Evolutionary conservation across 2,329 filamentous ascomycete genomes (phyloP).

Genomic region (Colletotrichum lentis): DNA sequence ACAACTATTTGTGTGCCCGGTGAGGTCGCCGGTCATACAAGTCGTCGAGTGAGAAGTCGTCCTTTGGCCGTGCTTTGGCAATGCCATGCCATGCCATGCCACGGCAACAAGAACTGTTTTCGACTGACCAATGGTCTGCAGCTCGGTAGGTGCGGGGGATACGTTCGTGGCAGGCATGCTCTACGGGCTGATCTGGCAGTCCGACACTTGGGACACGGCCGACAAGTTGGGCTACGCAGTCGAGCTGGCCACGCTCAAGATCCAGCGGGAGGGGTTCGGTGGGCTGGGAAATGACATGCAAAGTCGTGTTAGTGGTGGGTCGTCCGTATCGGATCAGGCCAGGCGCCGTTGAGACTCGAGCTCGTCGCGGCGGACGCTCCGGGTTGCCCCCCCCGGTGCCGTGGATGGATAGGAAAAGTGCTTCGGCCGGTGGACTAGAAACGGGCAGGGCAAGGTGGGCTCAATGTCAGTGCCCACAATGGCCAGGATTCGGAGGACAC

Average conservation of each 20-base stretch:
- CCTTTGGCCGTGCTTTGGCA: constrained; percentile 4
- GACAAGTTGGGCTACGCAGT: constrained; percentile 68
- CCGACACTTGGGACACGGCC: constrained; percentile 57
- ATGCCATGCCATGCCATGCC: neutral
- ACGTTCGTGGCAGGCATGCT: constrained; percentile 78
- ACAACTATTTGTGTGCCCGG: constrained; percentile 53
- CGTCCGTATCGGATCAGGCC: constrained; percentile 34
- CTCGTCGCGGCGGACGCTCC: constrained; percentile 20
- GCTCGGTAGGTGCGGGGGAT: constrained; percentile 77
- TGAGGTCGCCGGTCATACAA: constrained; percentile 48
- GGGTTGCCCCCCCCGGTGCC: constrained; percentile 27
- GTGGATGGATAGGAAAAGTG: constrained; percentile 17
- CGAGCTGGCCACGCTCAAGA: constrained; percentile 72
- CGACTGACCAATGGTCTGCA: constrained; percentile 46
- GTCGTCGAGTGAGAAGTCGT: constrained; percentile 67
- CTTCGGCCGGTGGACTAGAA: constrained; percentile 30
- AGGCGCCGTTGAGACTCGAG: constrained; percentile 11
- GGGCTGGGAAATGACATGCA: constrained; percentile 53
- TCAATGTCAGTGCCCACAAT: constrained; percentile 20
- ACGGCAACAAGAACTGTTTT: neutral
- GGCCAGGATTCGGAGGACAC: constrained; percentile 20
- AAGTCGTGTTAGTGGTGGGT: constrained; percentile 38
- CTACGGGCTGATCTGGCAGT: constrained; percentile 64
- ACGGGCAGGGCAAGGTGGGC: constrained; percentile 24
- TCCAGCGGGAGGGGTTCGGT: constrained; percentile 71